Percentiles rank a stretch among this genome's conserved stretches.
phyloP scores from a whole-genome alignment of 2,329 filamentous ascomycete genomes.

The Pseudogymnoascus sp. region DNA sequence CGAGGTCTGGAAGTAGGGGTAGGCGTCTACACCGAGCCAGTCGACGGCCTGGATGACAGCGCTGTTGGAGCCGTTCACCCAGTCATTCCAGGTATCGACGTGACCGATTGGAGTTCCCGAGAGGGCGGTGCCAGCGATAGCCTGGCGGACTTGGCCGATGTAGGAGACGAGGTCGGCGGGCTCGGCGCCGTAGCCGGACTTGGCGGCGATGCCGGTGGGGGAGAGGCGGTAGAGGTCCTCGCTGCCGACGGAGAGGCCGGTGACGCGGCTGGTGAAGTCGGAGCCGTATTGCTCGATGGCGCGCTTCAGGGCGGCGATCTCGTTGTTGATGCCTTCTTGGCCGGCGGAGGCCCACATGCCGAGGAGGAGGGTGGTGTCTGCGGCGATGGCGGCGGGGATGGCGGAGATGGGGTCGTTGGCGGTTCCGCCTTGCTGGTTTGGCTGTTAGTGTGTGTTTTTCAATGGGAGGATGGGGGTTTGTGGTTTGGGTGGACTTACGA shows the following conservation, averaged over 20 bases:
- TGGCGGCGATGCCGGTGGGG: slow-evolving; percentile 55
- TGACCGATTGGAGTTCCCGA: slow-evolving; percentile 60
- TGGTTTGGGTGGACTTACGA: slow-evolving; percentile 36
- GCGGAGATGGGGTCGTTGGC: slow-evolving; percentile 58
- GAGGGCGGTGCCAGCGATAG: slow-evolving; percentile 55
- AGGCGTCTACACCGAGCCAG: slow-evolving; percentile 78
- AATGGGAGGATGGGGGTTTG: neutral
- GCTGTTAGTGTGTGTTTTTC: slow-evolving; percentile 18
- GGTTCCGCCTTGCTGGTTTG: slow-evolving; percentile 52
- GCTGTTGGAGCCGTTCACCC: slow-evolving; percentile 63
- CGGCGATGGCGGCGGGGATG: slow-evolving; percentile 75
- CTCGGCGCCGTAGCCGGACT: slow-evolving; percentile 53
- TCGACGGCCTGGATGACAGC: slow-evolving; percentile 63
- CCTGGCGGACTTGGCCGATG: slow-evolving; percentile 58
- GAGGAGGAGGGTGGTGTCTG: slow-evolving; percentile 69
- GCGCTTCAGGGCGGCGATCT: slow-evolving; percentile 61
- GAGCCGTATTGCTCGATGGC: slow-evolving; percentile 63
- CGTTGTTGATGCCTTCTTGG: slow-evolving; percentile 55
- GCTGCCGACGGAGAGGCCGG: slow-evolving; percentile 76
- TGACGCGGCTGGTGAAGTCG: slow-evolving; percentile 57
- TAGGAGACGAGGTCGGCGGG: slow-evolving; percentile 58
- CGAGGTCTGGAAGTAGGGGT: slow-evolving; percentile 73
- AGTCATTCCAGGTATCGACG: slow-evolving; percentile 83
- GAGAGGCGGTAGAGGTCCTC: slow-evolving; percentile 82
- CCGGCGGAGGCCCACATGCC: slow-evolving; percentile 76